Evolutionary conservation across 2,329 filamentous ascomycete genomes (phyloP), one percentile per base, ranked within the genome.

Genomic region (Xylaria sp.): DNA sequence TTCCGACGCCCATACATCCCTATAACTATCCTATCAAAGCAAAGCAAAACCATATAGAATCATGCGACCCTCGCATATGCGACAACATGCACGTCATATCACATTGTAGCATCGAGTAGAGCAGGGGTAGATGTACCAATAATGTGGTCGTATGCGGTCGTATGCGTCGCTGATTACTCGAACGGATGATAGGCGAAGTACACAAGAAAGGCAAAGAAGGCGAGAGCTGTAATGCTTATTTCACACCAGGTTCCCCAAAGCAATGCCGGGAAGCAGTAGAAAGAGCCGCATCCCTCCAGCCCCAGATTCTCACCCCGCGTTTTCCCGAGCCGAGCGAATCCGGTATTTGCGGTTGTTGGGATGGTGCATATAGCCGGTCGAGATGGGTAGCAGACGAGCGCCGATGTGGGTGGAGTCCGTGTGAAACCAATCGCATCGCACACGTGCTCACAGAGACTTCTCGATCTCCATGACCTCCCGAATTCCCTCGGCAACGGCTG

Each of bases 401-500:
- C 48, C 20, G 15, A 40, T 26, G 38, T 42, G 33, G 38, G 53
- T 33, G 59, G 58, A 28, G 59, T 51, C 53, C 26, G 23, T 15
- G 36, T n/a, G 54, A 62, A 17, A 23, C 59, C 63, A 66, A 49
- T 69, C 48, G 54, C 59, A 48, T 17, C 42, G 9, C 46, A 42
- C 54, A 49, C 61, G 17, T 88, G 84, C 61, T 69, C 59, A 87
- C 71, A 88, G 76, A 26, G 82, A 81, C 76, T 82, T 84, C 82
- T 92, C 90, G 58, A 92, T 79, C 69, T 89, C 86, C 88, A 92
- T 91, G 11, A 87, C 87, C 78, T 92, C 90, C 70, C 79, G 80
- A 59, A 88, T 84, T 2, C 87, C 87, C 65, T 88, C 85, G 72
- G 83, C 82, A 61, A 90, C 87, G 4, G 79, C 80, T 53, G 80